Conservation (phyloP, 345 rosid genomes). For the Cardamine chenopodiifolia region DNA sequence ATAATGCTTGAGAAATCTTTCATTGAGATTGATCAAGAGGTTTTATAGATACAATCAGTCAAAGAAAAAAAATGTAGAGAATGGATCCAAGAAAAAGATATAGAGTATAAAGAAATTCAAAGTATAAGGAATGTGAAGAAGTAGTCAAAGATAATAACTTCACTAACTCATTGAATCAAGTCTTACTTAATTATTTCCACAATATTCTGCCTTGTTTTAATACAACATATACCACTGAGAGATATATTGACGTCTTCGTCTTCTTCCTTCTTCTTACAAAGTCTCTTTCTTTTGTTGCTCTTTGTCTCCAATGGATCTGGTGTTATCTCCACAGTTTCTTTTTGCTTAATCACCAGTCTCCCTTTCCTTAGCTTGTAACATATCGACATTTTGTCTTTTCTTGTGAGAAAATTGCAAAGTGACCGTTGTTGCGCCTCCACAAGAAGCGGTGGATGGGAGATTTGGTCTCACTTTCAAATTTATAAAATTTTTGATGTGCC, state of each 20-base stretch:
- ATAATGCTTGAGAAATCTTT: too few species aligned
- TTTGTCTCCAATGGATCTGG: constrained; percentile 11
- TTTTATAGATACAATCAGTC: too few species aligned
- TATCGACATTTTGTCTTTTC: neutral
- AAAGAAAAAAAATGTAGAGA: too few species aligned
- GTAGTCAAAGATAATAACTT: too few species aligned
- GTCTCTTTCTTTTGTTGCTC: neutral
- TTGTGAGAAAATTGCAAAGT: neutral
- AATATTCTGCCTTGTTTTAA: constrained; percentile 33
- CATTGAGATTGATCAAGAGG: too few species aligned
- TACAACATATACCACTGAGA: constrained; percentile 40
- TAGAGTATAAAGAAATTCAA: too few species aligned
- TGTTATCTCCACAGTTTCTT: neutral
- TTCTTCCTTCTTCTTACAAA: neutral
- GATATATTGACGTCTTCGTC: constrained; percentile 33
- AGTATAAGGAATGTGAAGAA: too few species aligned
- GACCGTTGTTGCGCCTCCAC: constrained; percentile 24
- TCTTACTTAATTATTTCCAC: too few species aligned
- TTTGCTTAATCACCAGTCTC: neutral
- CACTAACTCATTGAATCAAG: too few species aligned
- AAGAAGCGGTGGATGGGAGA: neutral
- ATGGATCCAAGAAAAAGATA: too few species aligned
- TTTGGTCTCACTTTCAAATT: neutral
- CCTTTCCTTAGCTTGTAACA: neutral
- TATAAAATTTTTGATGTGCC: too few species aligned